Base-by-base conservation (phyloP, 257 asterid genomes). In the Primulina huaijiensis region DNA sequence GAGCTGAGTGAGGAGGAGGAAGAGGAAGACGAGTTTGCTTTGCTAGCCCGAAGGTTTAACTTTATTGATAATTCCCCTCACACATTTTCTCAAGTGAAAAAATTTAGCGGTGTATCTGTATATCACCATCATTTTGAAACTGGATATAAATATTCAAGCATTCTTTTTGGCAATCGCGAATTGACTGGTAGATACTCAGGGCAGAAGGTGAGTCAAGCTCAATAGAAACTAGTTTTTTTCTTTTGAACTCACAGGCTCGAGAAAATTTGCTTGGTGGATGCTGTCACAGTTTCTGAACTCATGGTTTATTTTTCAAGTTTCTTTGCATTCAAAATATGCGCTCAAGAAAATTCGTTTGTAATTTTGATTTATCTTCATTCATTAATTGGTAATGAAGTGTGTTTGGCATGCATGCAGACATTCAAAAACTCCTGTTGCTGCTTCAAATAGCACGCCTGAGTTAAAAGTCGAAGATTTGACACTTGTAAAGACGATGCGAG, bases 1-100 rank as follows among this genome's bases (percentile, higher is more conserved):
- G 72, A 62, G 60, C 75, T 67, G 66, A 62, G 64, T 55, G 88
- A 82, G 35, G 96, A 86, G 71, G 96, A 89, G 25, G 96, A 89
- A 68, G 95, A 91, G 83, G 99, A 94, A 75, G 99, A 94, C 20
- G 99, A 94, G 81, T 94, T 94, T 67, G 93, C 97, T 11, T 91
- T 62, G 81, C 85, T 94, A 59, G 98, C 98, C 74, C 87, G 96
- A 80, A 94, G 99, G 99, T 89, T 40, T 65, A 8, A 71, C 33
- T 59, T 52, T 67, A 66, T 37, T 33, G 37, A 2, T 35, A 33
- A 58, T 50, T 58, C 59, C 60, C 31, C 6, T 31, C 50, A 11
- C 37, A 11, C 65, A 19, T 53, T 25, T 6, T 55, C 33, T 64
- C 16, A 25, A 17, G 21, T 17, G 20, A 20, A 50, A 14, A 50